phyloP scores from a whole-genome alignment of 495 filamentous ascomycete species.

The Lasiosphaeris hirsuta region DNA sequence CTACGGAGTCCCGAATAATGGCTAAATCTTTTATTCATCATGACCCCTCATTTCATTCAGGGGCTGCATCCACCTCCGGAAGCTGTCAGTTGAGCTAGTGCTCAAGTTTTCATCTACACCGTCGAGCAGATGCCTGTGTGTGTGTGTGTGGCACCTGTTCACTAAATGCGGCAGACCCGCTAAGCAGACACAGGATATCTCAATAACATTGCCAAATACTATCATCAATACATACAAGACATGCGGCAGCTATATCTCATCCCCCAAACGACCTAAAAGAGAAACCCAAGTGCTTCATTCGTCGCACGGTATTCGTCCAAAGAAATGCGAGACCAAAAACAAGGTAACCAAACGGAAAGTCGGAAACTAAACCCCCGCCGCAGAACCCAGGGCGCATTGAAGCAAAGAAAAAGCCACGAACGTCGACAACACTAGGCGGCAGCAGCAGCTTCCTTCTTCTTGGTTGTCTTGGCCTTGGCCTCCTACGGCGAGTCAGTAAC shows the following conservation, averaged over 20 bases:
- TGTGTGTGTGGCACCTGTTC: too few relatives aligned
- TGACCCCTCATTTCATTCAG: too few relatives aligned
- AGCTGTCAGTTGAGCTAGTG: too few relatives aligned
- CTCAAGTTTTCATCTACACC: too few relatives aligned
- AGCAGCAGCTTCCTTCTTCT: slow-evolving; percentile 36
- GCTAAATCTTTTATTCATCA: too few relatives aligned
- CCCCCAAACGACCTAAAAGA: slow-evolving; percentile 3
- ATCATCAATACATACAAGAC: slow-evolving; percentile 16
- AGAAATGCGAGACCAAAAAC: slow-evolving; percentile 10
- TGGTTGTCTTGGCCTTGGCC: slow-evolving; percentile 39
- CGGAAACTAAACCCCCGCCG: background rate
- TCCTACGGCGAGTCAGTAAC: slow-evolving; percentile 21
- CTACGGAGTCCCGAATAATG: too few relatives aligned
- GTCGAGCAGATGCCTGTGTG: too few relatives aligned
- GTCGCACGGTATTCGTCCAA: slow-evolving; percentile 21
- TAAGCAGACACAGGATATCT: slow-evolving; percentile 1
- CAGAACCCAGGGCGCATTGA: background rate
- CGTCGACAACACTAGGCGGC: slow-evolving; percentile 15
- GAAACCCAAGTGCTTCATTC: slow-evolving; percentile 7
- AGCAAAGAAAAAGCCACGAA: background rate
- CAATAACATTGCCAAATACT: slow-evolving; percentile 2
- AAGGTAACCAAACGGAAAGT: background rate
- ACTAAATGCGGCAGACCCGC: too few relatives aligned
- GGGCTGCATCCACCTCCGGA: too few relatives aligned
- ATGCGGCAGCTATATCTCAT: slow-evolving; percentile 9